A percentile compares a stretch with the other conserved stretches of the same genome.
These are phyloP conservation scores for Penicillium paradoxum DNA, from an alignment of 495 filamentous ascomycete species.

Conservation along the genomic window DNA sequence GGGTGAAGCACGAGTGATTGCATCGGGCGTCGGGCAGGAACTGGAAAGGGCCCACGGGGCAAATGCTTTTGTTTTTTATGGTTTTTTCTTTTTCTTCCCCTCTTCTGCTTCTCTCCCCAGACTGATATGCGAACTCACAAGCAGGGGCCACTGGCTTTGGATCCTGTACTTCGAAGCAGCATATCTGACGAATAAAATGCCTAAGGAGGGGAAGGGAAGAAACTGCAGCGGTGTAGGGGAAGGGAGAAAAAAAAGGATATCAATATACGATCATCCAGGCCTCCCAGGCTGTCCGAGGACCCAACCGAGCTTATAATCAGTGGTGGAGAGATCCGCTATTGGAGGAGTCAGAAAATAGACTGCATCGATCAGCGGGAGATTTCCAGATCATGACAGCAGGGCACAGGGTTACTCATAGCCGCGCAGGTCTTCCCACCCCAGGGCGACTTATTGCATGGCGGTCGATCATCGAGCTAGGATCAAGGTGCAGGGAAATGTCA, in stretches of 20 bases:
- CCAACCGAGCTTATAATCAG: slow-evolving; percentile 39
- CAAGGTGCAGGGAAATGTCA: slow-evolving; percentile 27
- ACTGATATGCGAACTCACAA: slow-evolving; percentile 10
- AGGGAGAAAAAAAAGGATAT: slow-evolving; percentile 9
- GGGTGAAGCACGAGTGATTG: slow-evolving; percentile 48
- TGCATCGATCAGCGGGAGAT: slow-evolving; percentile 39
- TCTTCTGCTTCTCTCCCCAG: background rate
- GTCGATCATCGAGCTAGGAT: slow-evolving; percentile 42
- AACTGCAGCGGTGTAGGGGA: slow-evolving; percentile 16
- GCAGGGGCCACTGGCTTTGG: slow-evolving; percentile 20
- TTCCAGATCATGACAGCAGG: slow-evolving; percentile 43
- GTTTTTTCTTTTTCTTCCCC: background rate
- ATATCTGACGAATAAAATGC: slow-evolving; percentile 29
- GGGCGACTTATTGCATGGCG: slow-evolving; percentile 42
- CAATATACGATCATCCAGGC: slow-evolving; percentile 28
- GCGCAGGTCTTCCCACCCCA: slow-evolving; percentile 37
- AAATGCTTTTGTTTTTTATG: slow-evolving; percentile 13
- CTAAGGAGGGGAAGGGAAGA: slow-evolving; percentile 7
- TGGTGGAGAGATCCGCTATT: slow-evolving; percentile 31
- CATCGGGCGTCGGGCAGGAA: slow-evolving; percentile 33
- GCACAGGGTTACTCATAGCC: slow-evolving; percentile 42
- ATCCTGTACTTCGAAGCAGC: slow-evolving; percentile 25
- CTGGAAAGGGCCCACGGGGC: slow-evolving; percentile 13
- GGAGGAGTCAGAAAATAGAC: slow-evolving; percentile 46
- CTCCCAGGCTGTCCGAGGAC: slow-evolving; percentile 21